phyloP scores from a whole-genome alignment of 2,329 filamentous ascomycete species.

The Arthroderma sp. region DNA sequence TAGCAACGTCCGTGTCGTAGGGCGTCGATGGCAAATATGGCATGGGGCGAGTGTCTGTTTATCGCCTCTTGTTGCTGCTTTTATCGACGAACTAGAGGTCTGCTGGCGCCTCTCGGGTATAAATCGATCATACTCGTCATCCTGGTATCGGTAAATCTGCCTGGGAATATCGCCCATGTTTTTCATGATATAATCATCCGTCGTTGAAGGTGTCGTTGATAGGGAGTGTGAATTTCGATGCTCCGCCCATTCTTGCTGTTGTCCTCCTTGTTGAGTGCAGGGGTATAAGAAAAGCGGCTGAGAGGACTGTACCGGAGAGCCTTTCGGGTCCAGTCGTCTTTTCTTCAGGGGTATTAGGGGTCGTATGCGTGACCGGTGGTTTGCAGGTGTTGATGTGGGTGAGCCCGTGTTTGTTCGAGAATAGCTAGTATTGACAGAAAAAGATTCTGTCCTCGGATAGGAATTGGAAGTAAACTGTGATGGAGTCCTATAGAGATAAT shows the following conservation, averaged over 20 bases:
- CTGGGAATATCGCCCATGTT: not conserved
- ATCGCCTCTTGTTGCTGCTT: not conserved
- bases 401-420: not conserved
- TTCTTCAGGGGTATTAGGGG: not conserved
- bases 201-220: not conserved
- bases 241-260: not conserved
- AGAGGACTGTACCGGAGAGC: not conserved
- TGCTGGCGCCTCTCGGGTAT: not conserved
- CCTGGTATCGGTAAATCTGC: not conserved
- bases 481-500: not conserved
- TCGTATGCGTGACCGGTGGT: not conserved
- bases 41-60: conserved; percentile 24
- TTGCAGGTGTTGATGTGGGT: not conserved
- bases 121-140: not conserved
- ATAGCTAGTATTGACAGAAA: not conserved
- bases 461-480: not conserved
- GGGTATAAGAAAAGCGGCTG: not conserved
- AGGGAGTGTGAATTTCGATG: not conserved
- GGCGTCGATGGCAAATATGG: conserved; percentile 33
- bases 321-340: conserved; percentile 3
- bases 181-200: not conserved
- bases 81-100: not conserved
- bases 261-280: not conserved
- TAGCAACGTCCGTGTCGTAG: conserved; percentile 29
- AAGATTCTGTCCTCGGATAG: not conserved